Base-by-base conservation (phyloP, 148 eudicot species). In the Heliosperma pusillum region DNA sequence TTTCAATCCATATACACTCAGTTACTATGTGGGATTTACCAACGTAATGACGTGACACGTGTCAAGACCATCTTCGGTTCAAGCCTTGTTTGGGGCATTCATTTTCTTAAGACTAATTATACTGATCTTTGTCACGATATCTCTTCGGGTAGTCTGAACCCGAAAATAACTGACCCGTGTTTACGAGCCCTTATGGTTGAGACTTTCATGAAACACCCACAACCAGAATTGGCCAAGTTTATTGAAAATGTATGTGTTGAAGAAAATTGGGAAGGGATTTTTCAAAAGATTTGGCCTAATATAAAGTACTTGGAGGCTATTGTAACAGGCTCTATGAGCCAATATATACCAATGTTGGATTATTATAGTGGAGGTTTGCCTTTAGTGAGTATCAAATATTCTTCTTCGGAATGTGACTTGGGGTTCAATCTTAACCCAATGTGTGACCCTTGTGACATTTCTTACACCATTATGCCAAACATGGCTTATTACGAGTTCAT, bases 401-500 rank as follows among this genome's bases (percentile, higher is more conserved):
- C 58, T 25, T 45, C 72, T 0, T 47, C 72, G 1, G 72, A 69
- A 47, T 69, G 72, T 47, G 58, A 69, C 6, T 69, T 93, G 53
- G 96, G 97, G 30, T 79, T 84, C 10, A 93, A 93, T 30, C 71
- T 93, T 9, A 82, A 78, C 71, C 97, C 97, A 0, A 76, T 89
- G 84, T 73, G 80, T 4, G 79, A 84, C 30, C 96, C 96, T 1
- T 77, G 79, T 0, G 89, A 90, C 22, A 88, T 89, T 4, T 72
- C 88, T 17, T 93, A 93, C 70, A 90, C 97, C 13, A 87, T 90
- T 42, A 74, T 93, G 91, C 97, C 97, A 0, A 93, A 89, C 75
- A 85, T 90, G 93, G 97, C 76, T 4, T 93, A 86, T 65, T 93
- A 86, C 64, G 97, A 93, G 84, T 93, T 93, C 84, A 72, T 90